Conservation (phyloP, 257 asterid species). For the Nicotiana sylvestris region DNA sequence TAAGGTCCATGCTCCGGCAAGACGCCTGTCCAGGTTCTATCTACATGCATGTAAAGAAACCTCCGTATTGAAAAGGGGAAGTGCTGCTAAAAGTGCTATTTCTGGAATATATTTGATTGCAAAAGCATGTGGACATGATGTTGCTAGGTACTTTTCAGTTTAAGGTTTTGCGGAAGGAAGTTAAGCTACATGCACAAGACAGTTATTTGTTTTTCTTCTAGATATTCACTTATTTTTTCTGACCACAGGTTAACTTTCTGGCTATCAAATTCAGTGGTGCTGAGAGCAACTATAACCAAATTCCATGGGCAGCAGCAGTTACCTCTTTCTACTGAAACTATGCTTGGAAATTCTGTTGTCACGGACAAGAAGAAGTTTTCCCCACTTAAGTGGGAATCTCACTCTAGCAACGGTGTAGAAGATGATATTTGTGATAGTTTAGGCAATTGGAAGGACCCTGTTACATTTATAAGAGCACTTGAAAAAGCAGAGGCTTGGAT, state of each 20-base stretch:
- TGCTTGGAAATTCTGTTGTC: constrained; percentile 21
- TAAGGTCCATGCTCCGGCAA: constrained; percentile 89
- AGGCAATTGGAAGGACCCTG: constrained; percentile 57
- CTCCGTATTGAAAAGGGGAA: constrained; percentile 55
- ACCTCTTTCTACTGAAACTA: constrained; percentile 30
- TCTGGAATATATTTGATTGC: constrained; percentile 85
- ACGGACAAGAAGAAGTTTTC: constrained; percentile 29
- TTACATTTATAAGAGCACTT: constrained; percentile 60
- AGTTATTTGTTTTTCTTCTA: not conserved
- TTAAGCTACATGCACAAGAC: not conserved
- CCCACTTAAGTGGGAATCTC: constrained; percentile 55
- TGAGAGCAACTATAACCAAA: constrained; percentile 73
- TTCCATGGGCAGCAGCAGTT: constrained; percentile 32
- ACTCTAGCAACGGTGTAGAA: constrained; percentile 29
- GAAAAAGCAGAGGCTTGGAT: constrained; percentile 89
- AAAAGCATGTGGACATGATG: constrained; percentile 92
- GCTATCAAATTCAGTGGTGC: constrained; percentile 82
- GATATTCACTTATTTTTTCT: constrained; percentile 4
- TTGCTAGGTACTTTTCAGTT: constrained; percentile 53
- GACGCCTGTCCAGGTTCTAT: constrained; percentile 79
- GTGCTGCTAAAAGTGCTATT: constrained; percentile 74
- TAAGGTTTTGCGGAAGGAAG: not conserved
- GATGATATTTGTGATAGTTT: constrained; percentile 21
- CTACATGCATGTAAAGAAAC: constrained; percentile 54
- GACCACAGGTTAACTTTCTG: constrained; percentile 81